phyloP scores from a whole-genome alignment of 2,329 filamentous ascomycete genomes.

The Aspergillus jensenii region DNA sequence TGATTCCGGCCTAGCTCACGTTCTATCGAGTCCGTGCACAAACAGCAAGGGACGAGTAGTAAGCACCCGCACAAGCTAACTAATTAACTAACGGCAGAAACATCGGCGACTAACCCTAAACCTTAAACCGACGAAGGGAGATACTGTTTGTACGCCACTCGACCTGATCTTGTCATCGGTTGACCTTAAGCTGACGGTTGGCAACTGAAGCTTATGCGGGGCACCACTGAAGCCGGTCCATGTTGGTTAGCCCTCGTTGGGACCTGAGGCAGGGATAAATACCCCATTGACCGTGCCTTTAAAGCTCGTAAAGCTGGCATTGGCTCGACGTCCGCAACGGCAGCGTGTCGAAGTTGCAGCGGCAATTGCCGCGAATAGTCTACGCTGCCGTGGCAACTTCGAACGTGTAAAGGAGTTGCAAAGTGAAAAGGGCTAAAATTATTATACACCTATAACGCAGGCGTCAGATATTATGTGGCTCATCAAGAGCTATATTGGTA shows the following conservation, averaged over 20 bases:
- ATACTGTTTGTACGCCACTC: not conserved
- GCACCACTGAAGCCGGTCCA: too few relatives aligned
- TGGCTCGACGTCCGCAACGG: too few relatives aligned
- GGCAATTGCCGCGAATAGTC: too few relatives aligned
- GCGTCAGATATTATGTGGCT: too few relatives aligned
- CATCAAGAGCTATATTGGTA: not conserved
- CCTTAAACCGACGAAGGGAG: not conserved
- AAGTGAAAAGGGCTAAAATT: too few relatives aligned
- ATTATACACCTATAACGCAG: too few relatives aligned
- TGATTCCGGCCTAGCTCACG: not conserved
- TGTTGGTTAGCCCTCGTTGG: too few relatives aligned
- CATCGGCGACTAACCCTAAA: constrained; percentile 1
- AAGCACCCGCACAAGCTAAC: not conserved
- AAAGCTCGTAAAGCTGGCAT: too few relatives aligned
- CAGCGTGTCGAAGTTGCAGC: not conserved
- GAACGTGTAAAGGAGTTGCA: too few relatives aligned
- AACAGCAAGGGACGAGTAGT: not conserved
- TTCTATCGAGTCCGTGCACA: not conserved
- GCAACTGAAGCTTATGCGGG: not conserved
- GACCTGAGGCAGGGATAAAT: too few relatives aligned
- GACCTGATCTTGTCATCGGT: not conserved
- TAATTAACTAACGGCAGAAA: not conserved
- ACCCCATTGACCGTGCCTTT: too few relatives aligned
- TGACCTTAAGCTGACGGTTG: not conserved
- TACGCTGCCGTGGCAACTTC: too few relatives aligned